These are phyloP conservation scores for Aspergillus homomorphus DNA, from an alignment of 495 filamentous ascomycete genomes.

Conservation along the genomic window DNA sequence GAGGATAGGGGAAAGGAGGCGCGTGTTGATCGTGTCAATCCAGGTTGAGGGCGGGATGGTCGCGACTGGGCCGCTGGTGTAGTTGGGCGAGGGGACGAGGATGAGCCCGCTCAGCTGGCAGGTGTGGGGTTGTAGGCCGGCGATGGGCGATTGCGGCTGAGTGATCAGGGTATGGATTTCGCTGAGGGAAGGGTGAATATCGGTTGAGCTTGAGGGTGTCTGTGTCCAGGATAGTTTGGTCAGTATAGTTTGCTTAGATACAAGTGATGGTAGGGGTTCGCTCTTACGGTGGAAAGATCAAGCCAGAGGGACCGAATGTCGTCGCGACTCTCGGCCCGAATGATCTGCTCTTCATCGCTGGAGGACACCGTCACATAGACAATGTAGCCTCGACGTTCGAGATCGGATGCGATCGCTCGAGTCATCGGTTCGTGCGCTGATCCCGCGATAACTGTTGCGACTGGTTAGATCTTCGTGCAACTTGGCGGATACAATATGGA, in stretches of 20 bases:
- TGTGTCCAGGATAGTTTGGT: constrained; percentile 30
- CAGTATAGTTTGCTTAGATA: neutral
- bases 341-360: constrained; percentile 74
- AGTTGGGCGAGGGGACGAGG: constrained; percentile 59
- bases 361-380: constrained; percentile 83
- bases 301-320: constrained; percentile 82
- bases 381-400: constrained; percentile 90
- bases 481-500: neutral
- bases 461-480: constrained; percentile 15
- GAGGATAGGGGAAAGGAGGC: constrained; percentile 87
- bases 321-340: constrained; percentile 67
- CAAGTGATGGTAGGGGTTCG: neutral
- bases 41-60: constrained; percentile 77
- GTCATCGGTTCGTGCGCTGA: constrained; percentile 77
- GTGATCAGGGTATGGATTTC: constrained; percentile 56
- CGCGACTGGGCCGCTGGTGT: constrained; percentile 72
- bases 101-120: constrained; percentile 75
- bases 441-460: constrained; percentile 66
- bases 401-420: constrained; percentile 72
- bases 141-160: constrained; percentile 65
- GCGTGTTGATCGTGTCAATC: constrained; percentile 85
- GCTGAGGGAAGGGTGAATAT: constrained; percentile 52
- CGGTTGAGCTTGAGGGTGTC: constrained; percentile 56
- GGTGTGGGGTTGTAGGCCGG: constrained; percentile 67
- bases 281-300: constrained; percentile 61